phyloP scores from a whole-genome alignment of 208 protist species.

The Porcisia deanei region DNA sequence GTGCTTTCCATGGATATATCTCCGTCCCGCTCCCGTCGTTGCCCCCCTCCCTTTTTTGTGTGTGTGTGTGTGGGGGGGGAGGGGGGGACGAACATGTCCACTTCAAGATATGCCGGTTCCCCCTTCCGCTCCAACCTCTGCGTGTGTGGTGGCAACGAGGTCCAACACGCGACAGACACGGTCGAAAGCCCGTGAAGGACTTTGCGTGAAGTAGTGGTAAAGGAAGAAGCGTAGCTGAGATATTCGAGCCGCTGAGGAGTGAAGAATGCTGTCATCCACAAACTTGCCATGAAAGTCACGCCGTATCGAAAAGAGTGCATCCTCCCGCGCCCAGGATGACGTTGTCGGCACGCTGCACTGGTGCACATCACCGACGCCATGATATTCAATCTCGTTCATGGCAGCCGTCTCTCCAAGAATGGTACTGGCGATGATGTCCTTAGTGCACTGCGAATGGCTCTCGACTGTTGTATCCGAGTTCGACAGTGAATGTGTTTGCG shows the following conservation, averaged over 20 bases:
- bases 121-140: not conserved
- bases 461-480: not conserved
- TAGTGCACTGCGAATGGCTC: not conserved
- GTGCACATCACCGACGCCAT: not conserved
- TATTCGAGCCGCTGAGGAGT: conserved; percentile 7
- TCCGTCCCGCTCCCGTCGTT: no score
- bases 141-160: not conserved
- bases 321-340: not conserved
- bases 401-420: not conserved
- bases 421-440: not conserved
- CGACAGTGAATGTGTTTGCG: no score
- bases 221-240: conserved; percentile 23
- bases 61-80: not conserved
- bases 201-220: conserved; percentile 35
- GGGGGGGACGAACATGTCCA: not conserved
- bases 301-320: not conserved
- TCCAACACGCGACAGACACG: not conserved
- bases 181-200: conserved; percentile 26
- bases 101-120: not conserved
- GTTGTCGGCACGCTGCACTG: not conserved
- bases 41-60: not conserved
- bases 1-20: no score
- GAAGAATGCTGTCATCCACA: conserved; percentile 23
- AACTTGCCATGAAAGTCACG: not conserved
- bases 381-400: not conserved